Base-by-base conservation (phyloP, 257 asterid species). In the Penstemon davidsonii region DNA sequence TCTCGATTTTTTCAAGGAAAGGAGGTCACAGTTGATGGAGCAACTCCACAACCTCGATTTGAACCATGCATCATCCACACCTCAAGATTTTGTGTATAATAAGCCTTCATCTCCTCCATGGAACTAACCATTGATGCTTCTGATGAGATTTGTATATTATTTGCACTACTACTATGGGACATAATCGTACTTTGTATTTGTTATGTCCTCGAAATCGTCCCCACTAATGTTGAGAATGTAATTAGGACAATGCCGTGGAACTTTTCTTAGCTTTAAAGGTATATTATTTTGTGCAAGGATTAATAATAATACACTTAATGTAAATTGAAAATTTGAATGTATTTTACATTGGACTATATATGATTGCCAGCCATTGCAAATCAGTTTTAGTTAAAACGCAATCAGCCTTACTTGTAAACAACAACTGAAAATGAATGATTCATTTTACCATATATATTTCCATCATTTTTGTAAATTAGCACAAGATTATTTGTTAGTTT, bases 1-100 rank as follows among this genome's bases (percentile, higher is more conserved):
- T 33, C 91, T 92, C 8, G 97, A 88, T 74, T 92, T 90, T 83
- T 92, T 92, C 80, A 92, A 90, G 85, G 98, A 92, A 67, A 74
- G 98, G 70, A 85, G 98, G 66, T 90, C 98, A n/a, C 98, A 92
- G 82, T 79, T 92, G 78, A 92, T 92, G 96, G 98, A 89, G 72
- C 98, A 92, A 64, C 97, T 92, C 64, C 96, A 90, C 71, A 88
- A 68, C 81, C 79, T 92, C 55, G 98, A 92, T 74, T 60, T 88
- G 54, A 86, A 84, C 82, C 78, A 86, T 54, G 93, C 82, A 69
- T 75, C 97, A 40, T 74, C 96, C 44, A 55, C 83, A 41, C 75
- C 90, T 67, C 95, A 80, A 8, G 94, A 90, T 61, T 84, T 78
- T 68, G 65, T 82, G 74, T 84, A 81, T 80, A 92, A 81, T 80